Evolutionary conservation across 2,329 filamentous ascomycete species (phyloP), one percentile per base, ranked within the genome.

Genomic region (Xylariaceae sp.): DNA sequence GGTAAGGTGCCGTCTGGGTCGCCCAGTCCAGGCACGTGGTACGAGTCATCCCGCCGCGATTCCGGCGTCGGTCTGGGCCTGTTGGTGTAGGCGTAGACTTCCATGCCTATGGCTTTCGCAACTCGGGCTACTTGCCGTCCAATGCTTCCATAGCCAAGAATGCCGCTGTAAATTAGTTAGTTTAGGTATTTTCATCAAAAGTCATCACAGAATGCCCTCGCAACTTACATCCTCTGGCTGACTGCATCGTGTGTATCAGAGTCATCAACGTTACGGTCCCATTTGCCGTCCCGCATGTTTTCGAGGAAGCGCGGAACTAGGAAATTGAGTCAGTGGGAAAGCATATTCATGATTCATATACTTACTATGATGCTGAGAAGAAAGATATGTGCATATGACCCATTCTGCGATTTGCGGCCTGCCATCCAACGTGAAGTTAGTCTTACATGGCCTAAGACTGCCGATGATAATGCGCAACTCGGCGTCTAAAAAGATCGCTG

Each of bases 31-130:
- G 87, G 86, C 0, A 89, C 79, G 52, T 87, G 81, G 70, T 85
- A 90, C 7, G 83, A 83, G 2, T 71, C 67, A 68, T 90, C 87
- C 44, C 71, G 74, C 46, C 80, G 81, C 16, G 81, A 84, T 59
- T 84, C 84, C 0, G 82, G 77, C 0, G 87, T 89, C 7, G 75
- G 67, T 44, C 84, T 81, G 0, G 85, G 81, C 2, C 79, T 80
- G 6, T 86, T 86, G 1, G 88, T 90, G 73, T 87, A 89, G 1
- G 88, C 88, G 61, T 88, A 76, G 1, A 91, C 83, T 29, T 84
- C 77, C 81, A 88, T 87, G 10, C 87, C 88, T 65, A 88, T 71
- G 3, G 84, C 81, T 7, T 77, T 77, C 6, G 81, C 80, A 6
- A 88, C 77, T 4, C 73, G 71, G 2, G 76, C 77, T n/a, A 72